Conservation (phyloP, 2,329 filamentous ascomycete genomes). For the Aspergillus vadensis region DNA sequence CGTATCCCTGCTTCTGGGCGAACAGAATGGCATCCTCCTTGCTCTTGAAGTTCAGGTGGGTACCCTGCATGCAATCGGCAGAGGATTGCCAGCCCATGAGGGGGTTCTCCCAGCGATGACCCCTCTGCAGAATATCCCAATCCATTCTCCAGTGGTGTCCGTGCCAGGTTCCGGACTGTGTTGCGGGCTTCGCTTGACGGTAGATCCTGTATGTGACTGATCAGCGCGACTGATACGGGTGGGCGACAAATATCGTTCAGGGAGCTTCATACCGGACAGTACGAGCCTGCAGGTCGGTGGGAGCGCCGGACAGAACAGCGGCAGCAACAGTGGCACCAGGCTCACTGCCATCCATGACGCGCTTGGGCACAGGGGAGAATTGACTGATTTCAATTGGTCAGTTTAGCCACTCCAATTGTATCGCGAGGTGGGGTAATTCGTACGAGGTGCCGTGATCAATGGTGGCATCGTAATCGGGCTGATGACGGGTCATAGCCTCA, state of each 20-base stretch:
- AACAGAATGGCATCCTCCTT: slow-evolving; percentile 96
- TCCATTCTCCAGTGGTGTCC: slow-evolving; percentile 92
- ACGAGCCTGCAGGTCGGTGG: slow-evolving; percentile 88
- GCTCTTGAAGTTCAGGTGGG: slow-evolving; percentile 81
- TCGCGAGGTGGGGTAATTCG: slow-evolving; percentile 33
- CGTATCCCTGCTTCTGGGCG: slow-evolving; percentile 98
- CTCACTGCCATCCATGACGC: slow-evolving; percentile 89
- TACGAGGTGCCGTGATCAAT: slow-evolving; percentile 92
- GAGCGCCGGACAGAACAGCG: slow-evolving; percentile 86
- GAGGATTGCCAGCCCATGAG: slow-evolving; percentile 99
- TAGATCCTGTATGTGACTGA: slow-evolving; percentile 70
- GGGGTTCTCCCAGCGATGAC: slow-evolving; percentile 97
- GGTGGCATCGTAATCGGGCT: slow-evolving; percentile 78
- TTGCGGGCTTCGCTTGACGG: slow-evolving; percentile 88
- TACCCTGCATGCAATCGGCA: slow-evolving; percentile 92
- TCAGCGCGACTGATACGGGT: not conserved
- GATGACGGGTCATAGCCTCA: slow-evolving; percentile 61
- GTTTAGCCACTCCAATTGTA: slow-evolving; percentile 12
- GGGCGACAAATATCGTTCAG: slow-evolving; percentile 16
- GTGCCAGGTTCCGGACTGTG: slow-evolving; percentile 89
- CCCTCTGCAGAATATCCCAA: slow-evolving; percentile 91
- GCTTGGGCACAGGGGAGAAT: slow-evolving; percentile 88
- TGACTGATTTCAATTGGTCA: slow-evolving; percentile 58
- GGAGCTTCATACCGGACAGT: slow-evolving; percentile 71
- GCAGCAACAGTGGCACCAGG: slow-evolving; percentile 73